Evolutionary conservation across 2,329 filamentous ascomycete genomes (phyloP).

Genomic region (Cladosporium sp.): DNA sequence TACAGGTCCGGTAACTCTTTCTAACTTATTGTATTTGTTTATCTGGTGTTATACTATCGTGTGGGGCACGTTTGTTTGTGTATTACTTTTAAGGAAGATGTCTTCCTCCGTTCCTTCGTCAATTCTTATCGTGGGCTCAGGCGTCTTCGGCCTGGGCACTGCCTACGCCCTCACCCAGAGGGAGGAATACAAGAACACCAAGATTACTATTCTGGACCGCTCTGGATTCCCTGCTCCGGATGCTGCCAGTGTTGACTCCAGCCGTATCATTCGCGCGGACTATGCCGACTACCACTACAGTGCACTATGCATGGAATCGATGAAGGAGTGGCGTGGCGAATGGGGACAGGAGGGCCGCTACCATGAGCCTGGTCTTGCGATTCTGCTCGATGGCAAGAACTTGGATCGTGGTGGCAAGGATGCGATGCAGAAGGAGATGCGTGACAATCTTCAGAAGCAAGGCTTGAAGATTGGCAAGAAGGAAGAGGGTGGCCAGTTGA

Average conservation of each 20-base stretch:
- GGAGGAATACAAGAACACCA: constrained; percentile 51
- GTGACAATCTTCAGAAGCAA: constrained; percentile 62
- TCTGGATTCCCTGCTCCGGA: constrained; percentile 61
- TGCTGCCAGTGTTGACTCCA: constrained; percentile 55
- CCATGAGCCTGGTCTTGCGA: constrained; percentile 66
- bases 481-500: constrained; percentile 39
- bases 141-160: constrained; percentile 62
- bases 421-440: constrained; percentile 55
- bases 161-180: constrained; percentile 71
- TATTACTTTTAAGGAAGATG: neutral
- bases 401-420: constrained; percentile 43
- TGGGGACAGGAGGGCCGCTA: constrained; percentile 67
- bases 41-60: neutral
- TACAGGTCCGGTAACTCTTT: neutral
- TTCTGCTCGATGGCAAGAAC: constrained; percentile 59
- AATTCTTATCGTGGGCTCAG: constrained; percentile 53
- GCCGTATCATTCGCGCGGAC: constrained; percentile 69
- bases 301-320: constrained; percentile 69
- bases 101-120: constrained; percentile 41
- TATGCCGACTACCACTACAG: constrained; percentile 81
- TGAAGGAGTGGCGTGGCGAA: constrained; percentile 67
- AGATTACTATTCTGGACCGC: constrained; percentile 61
- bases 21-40: neutral
- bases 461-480: constrained; percentile 44
- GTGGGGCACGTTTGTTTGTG: neutral